Evolutionary conservation across 306 rosid genomes (phyloP), one percentile per base, ranked within the genome.

Genomic region (Cicer bijugum): DNA sequence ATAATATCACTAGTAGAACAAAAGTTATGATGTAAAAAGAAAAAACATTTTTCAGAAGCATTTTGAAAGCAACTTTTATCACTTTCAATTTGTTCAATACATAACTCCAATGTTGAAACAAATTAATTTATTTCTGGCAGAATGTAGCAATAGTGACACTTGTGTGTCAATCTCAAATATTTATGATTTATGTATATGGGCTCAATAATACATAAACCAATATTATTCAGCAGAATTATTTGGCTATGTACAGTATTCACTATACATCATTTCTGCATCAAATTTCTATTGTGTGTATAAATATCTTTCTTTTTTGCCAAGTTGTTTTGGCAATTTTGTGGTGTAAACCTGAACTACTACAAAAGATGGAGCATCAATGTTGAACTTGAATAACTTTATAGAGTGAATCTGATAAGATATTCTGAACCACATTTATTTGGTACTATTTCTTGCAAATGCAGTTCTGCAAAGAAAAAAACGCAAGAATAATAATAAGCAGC

Each of bases 361-460:
- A 38, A 77, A 51, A 73, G 59, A 38, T 44, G 50, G 33, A 60
- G 39, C 23, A 58, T 14, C 74, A 60, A 55, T 61, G 75, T 40
- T 55, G 79, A 33, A 78, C 50, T 42, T 63, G 7, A 61, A 69
- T 48, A 12, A 45, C 28, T 75, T 20, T 80, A 56, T 63, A 35
- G 81, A 71, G 17, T 67, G 75, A 74, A 46, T 48, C 35, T 72
- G 63, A 50, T 45, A 61, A 51, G 14, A 75, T 28, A 28, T 28
- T 67, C 15, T 39, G 69, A 75, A 68, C 72, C 82, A 79, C 76
- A 77, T 73, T 78, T 79, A 67, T 82, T 72, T 69, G 50, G 63
- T 72, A 42, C 46, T 83, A 78, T 71, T 87, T 81, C 77, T 80
- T 56, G 67, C 84, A 84, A 48, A 83, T 60, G 71, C 87, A 85